Conservation (phyloP, 352 stramenopile genomes). For the Thalassiosira mediterranea region DNA sequence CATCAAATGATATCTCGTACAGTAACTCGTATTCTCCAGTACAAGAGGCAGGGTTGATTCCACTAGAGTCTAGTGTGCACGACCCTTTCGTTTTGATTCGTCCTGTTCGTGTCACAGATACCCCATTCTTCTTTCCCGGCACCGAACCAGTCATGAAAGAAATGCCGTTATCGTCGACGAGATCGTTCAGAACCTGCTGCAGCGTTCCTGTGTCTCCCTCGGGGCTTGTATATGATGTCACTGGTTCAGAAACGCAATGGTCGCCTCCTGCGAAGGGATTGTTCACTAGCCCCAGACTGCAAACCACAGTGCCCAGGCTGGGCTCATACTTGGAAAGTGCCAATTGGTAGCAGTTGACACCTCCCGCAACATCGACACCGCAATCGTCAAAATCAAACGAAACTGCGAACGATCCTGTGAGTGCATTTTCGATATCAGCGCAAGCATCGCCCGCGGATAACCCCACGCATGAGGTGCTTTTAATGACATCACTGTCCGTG, state of each 20-base stretch:
- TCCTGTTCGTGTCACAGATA: conserved; percentile 50
- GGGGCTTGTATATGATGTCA: conserved; percentile 37
- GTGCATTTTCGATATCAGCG: conserved; percentile 64
- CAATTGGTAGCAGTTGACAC: conserved; percentile 75
- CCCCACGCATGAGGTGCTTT: conserved; percentile 53
- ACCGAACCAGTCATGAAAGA: conserved; percentile 57
- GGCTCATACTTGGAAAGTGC: conserved; percentile 59
- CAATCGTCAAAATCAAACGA: conserved; percentile 84
- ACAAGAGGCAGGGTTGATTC: conserved; percentile 44
- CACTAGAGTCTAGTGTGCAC: conserved; percentile 38
- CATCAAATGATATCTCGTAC: conserved; percentile 89
- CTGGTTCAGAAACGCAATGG: conserved; percentile 58
- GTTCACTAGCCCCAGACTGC: conserved; percentile 58
- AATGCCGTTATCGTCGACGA: conserved; percentile 63
- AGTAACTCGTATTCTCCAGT: conserved; percentile 81
- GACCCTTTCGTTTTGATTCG: conserved; percentile 62
- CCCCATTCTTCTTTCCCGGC: conserved; percentile 52
- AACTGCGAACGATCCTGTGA: conserved; percentile 67
- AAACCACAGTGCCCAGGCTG: conserved; percentile 52
- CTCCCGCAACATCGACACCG: conserved; percentile 26
- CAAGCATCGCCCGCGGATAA: conserved; percentile 65
- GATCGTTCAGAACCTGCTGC: conserved; percentile 50
- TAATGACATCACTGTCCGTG: conserved; percentile 70
- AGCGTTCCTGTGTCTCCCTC: conserved; percentile 60
- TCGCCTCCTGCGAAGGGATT: conserved; percentile 56